Evolutionary conservation across 2,329 filamentous ascomycete genomes (phyloP).

Genomic region (Sporothrix schenckii): DNA sequence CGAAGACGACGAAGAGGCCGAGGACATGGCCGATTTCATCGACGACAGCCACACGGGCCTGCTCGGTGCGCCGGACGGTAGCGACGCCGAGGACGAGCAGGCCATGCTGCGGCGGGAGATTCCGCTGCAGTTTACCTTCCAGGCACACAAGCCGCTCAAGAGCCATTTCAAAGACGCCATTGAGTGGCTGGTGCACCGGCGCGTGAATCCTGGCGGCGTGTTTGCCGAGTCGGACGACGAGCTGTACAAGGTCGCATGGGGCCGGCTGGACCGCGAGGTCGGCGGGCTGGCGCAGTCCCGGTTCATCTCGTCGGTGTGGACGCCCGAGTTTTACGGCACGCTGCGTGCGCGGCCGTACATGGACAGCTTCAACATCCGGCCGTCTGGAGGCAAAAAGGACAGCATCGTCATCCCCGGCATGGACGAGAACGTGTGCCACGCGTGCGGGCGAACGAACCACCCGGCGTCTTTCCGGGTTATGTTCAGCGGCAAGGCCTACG

Average conservation of each 20-base stretch:
- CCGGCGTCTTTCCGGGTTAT: slow-evolving; percentile 66
- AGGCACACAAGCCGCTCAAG: slow-evolving; percentile 67
- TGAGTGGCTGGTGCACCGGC: slow-evolving; percentile 81
- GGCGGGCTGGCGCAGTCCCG: slow-evolving; percentile 69
- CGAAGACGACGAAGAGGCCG: slow-evolving; percentile 21
- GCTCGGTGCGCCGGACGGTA: slow-evolving; percentile 34
- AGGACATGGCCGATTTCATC: slow-evolving; percentile 62
- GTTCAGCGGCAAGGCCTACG: slow-evolving; percentile 68
- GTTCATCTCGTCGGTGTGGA: slow-evolving; percentile 73
- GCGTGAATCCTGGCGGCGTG: slow-evolving; percentile 64
- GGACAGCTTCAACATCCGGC: slow-evolving; percentile 51
- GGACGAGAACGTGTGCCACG: slow-evolving; percentile 60
- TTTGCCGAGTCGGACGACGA: slow-evolving; percentile 62
- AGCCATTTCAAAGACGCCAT: slow-evolving; percentile 74
- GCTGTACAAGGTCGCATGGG: slow-evolving; percentile 69
- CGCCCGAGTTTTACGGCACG: slow-evolving; percentile 63
- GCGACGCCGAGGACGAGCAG: slow-evolving; percentile 55
- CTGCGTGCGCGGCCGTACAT: slow-evolving; percentile 68
- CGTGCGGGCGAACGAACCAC: slow-evolving; percentile 71
- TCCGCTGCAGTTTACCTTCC: slow-evolving; percentile 69
- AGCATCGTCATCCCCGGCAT: slow-evolving; percentile 5
- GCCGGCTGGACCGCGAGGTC: slow-evolving; percentile 72
- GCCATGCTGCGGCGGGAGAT: slow-evolving; percentile 51
- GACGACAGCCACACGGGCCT: slow-evolving; percentile 48
- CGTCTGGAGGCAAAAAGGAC: slow-evolving; percentile 33